phyloP scores from a whole-genome alignment of 2,329 filamentous ascomycete genomes.

The Coniochaeta ligniaria region DNA sequence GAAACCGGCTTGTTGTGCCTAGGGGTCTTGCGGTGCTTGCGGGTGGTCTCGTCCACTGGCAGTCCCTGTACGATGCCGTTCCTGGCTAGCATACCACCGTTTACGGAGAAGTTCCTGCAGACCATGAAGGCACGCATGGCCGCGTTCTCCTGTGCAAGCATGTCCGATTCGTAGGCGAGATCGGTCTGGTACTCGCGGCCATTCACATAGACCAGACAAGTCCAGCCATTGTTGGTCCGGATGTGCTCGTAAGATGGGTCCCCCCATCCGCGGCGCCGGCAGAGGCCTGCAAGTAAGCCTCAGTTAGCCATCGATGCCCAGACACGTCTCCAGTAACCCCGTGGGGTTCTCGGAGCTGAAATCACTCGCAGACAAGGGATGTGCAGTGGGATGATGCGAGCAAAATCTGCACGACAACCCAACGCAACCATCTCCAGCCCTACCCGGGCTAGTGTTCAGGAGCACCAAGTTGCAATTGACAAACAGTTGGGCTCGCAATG shows the following conservation, averaged over 20 bases:
- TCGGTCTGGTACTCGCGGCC: slow-evolving; percentile 95
- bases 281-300: slow-evolving; percentile 61
- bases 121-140: slow-evolving; percentile 97
- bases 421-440: slow-evolving; percentile 22
- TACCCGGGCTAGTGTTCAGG: slow-evolving; percentile 7
- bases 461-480: neutral
- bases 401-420: slow-evolving; percentile 27
- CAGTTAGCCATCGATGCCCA: slow-evolving; percentile 24
- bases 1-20: slow-evolving; percentile 26
- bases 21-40: slow-evolving; percentile 36
- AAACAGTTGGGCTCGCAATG: neutral
- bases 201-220: slow-evolving; percentile 89
- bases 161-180: slow-evolving; percentile 72
- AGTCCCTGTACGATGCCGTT: slow-evolving; percentile 63
- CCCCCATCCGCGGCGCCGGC: slow-evolving; percentile 87
- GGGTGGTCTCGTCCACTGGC: slow-evolving; percentile 44
- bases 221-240: slow-evolving; percentile 67
- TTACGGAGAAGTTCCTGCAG: slow-evolving; percentile 94
- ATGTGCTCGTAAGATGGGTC: slow-evolving; percentile 85
- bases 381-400: slow-evolving; percentile 14
- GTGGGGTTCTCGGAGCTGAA: neutral
- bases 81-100: slow-evolving; percentile 79
- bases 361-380: slow-evolving; percentile 1
- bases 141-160: slow-evolving; percentile 83
- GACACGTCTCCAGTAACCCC: slow-evolving; percentile 7